Evolutionary conservation across 75 land plant species (phyloP), one percentile per base, ranked within the genome.

Genomic region (Larix kaempferi): DNA sequence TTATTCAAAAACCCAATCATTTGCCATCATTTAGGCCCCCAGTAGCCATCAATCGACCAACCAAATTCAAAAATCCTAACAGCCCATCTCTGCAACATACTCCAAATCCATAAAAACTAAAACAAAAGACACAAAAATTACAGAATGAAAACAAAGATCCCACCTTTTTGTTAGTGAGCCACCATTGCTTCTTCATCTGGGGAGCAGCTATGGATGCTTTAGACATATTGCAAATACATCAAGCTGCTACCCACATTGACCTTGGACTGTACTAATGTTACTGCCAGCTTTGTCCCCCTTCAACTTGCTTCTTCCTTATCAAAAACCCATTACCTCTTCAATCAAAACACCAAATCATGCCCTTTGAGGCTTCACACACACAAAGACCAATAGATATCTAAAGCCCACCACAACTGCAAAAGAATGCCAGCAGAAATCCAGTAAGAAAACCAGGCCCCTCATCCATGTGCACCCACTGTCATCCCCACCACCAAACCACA

Each of bases 121-220:
- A 3, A 2, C 13, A 23, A 4, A 72, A 16, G 33, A 55, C 22
- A 12, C n/a, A 23, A 76, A 39, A 49, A 49, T 49, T 49, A 25
- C 16, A 23, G 41, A 37, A 26, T 54, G 17, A 6, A 39, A 29
- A 49, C 15, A 73, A 37, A 35, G 58, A 25, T n/a, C 80, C 26
- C 76, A 89, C 91, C 88, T 86, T 86, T 79, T 77, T 79, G 78
- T 84, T 89, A 75, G 73, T 82, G 12, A 84, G 72, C 91, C 91
- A 89, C 91, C 91, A 89, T 16, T 78, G 86, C 76, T 84, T 89
- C 84, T 76, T 89, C 64, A 81, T 84, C 22, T 26, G 37, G 25
- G 75, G 75, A 55, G 75, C 56, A 56, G 56, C 57, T 22, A 16
- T 41, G 16, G 56, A 52, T 26, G 41, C 58, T 19, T 8, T 49